Evolutionary conservation across 2,329 filamentous ascomycete species (phyloP), one percentile per base, ranked within the genome.

Genomic region (Dactylellina drechsleri): DNA sequence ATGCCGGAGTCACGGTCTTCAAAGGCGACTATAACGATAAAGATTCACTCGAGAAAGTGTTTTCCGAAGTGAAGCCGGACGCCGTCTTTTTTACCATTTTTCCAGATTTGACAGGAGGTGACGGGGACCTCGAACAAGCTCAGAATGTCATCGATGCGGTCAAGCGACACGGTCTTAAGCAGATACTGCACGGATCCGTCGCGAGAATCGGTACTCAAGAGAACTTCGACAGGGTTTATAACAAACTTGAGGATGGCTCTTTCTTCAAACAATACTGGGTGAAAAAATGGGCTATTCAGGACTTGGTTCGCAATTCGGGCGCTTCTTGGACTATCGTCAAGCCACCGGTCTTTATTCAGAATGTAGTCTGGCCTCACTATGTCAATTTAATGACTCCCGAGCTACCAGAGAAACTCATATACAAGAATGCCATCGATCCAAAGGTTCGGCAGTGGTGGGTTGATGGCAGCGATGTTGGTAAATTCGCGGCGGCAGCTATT

Each of bases 21-120:
- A 62, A 74, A 41, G 70, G 70, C 8, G 70, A 74, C 16, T 74
- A 57, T 28, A 53, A 36, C 7, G 57, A 74, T 18, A 66, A 66
- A 54, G 70, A 67, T 3, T 40, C 50, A 2, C 62, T 74, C 15
- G 57, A 67, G 4, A 64, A 57, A 10, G 57, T 57, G 1, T 67
- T 74, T 36, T 57, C 62, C 1, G 31, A 52, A 31, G 62, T 52
- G 1, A 36, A 36, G 31, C 10, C 60, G 4, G 70, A 74, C 12
- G 56, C 62, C 0, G 58, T 74, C 1, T 74, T 74, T 31, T 74
- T 74, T 16, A 74, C 62, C 12, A 74, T 74, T 28, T 67, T 62
- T 18, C 62, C 70, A 20, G 70, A 74, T 43, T 57, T 66, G 3
- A 50, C 62, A 0, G 70, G 70, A 20, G 61, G 62, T 1, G 53